phyloP scores from a whole-genome alignment of 148 eudicot genomes.

The Rhododendron molle region DNA sequence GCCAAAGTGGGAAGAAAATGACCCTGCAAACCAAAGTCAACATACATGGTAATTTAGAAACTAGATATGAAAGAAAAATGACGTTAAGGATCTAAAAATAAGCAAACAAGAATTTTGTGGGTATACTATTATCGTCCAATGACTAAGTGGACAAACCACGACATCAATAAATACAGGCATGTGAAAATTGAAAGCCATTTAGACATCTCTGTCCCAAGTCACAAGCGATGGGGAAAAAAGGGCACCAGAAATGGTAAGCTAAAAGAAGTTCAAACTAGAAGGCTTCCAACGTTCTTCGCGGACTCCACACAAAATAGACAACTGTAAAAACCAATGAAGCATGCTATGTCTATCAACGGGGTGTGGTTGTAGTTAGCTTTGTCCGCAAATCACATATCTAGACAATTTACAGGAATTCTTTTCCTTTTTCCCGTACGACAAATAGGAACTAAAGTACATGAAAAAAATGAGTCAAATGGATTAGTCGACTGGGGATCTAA shows the following conservation, averaged over 20 bases:
- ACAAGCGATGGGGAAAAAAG: neutral
- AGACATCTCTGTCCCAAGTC: neutral
- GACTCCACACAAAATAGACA: neutral
- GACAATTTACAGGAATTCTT: neutral
- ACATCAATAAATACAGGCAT: neutral
- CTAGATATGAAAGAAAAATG: neutral
- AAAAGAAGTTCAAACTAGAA: neutral
- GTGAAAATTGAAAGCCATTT: neutral
- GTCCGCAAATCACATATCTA: neutral
- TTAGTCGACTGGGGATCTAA: neutral
- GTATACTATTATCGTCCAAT: neutral
- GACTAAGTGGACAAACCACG: neutral
- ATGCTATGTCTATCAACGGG: neutral
- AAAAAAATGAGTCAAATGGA: neutral
- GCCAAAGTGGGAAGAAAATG: constrained; percentile 80
- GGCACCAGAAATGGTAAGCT: neutral
- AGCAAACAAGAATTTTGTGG: neutral
- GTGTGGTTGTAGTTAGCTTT: neutral
- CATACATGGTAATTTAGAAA: neutral
- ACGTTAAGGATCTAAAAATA: neutral
- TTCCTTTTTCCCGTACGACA: neutral
- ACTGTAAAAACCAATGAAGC: neutral
- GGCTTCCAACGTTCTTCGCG: neutral
- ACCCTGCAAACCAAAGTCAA: constrained; percentile 51
- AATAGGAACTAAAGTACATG: neutral